Evolutionary conservation across 2,329 filamentous ascomycete species (phyloP).

Genomic region (Aspergillus thermomutatus): DNA sequence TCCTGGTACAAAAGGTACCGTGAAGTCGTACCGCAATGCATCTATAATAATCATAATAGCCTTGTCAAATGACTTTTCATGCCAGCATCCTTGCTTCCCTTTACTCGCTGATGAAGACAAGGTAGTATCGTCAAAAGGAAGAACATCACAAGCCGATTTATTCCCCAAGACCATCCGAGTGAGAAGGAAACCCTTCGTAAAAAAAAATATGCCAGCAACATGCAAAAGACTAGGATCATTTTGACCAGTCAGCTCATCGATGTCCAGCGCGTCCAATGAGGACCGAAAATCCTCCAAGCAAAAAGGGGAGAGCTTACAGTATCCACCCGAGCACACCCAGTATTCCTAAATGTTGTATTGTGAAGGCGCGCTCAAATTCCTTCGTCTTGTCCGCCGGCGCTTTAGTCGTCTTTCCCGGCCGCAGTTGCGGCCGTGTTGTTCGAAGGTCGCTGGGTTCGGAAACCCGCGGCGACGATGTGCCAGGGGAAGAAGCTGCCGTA

Average conservation of each 20-base stretch:
- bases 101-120: constrained; percentile 13
- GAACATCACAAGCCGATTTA: constrained; percentile 65
- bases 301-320: constrained; percentile 29
- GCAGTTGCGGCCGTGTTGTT: constrained; percentile 7
- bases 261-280: neutral
- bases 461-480: constrained; percentile 5
- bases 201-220: constrained; percentile 78
- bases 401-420: constrained; percentile 21
- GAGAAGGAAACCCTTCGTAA: constrained; percentile 91
- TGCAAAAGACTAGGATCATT: constrained; percentile 62
- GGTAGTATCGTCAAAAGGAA: constrained; percentile 57
- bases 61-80: constrained; percentile 88
- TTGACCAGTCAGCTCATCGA: neutral
- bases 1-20: constrained; percentile 66
- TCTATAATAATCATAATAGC: constrained; percentile 89
- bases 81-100: constrained; percentile 77
- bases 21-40: constrained; percentile 94
- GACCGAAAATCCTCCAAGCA: neutral
- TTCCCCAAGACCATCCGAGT: constrained; percentile 78
- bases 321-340: constrained; percentile 40
- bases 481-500: constrained; percentile 1
- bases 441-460: constrained; percentile 10
- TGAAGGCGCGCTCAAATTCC: constrained; percentile 37
- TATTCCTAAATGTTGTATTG: constrained; percentile 35
- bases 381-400: constrained; percentile 26